These are phyloP conservation scores for Hebeloma cylindrosporum DNA, from an alignment of 768 basidiomycete genomes.

Conservation along the genomic window DNA sequence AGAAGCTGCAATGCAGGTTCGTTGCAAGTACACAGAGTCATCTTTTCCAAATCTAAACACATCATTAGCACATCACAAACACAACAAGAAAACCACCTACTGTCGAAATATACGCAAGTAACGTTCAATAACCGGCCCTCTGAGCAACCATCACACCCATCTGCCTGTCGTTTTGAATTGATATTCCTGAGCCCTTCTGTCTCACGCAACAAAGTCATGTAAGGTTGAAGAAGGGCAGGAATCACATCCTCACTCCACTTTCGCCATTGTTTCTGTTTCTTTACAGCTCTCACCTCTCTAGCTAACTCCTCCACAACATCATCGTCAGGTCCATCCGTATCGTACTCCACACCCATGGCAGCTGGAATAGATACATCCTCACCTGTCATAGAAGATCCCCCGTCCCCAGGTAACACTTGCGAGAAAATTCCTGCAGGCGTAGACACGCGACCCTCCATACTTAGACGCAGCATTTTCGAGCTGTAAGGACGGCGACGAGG, in stretches of 20 bases:
- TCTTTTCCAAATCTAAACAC: slow-evolving; percentile 4
- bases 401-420: neutral
- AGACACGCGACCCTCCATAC: no score
- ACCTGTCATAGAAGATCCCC: no score
- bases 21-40: slow-evolving; percentile 11
- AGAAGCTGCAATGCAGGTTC: slow-evolving; percentile 6
- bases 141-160: slow-evolving; percentile 1
- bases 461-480: no score
- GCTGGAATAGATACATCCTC: neutral
- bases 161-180: neutral
- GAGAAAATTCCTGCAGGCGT: no score
- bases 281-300: neutral
- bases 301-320: neutral
- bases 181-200: slow-evolving; percentile 4
- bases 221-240: slow-evolving; percentile 13
- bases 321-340: neutral
- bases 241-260: slow-evolving; percentile 13
- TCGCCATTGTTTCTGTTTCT: slow-evolving; percentile 11
- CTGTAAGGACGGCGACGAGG: no score
- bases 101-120: slow-evolving; percentile 13
- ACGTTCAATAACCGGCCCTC: slow-evolving; percentile 1
- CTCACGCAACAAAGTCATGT: slow-evolving; percentile 4
- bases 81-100: slow-evolving; percentile 1
- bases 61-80: neutral
- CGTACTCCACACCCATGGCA: neutral